These are phyloP conservation scores for Kernera saxatilis DNA, from an alignment of 345 rosid genomes.

Conservation along the genomic window DNA sequence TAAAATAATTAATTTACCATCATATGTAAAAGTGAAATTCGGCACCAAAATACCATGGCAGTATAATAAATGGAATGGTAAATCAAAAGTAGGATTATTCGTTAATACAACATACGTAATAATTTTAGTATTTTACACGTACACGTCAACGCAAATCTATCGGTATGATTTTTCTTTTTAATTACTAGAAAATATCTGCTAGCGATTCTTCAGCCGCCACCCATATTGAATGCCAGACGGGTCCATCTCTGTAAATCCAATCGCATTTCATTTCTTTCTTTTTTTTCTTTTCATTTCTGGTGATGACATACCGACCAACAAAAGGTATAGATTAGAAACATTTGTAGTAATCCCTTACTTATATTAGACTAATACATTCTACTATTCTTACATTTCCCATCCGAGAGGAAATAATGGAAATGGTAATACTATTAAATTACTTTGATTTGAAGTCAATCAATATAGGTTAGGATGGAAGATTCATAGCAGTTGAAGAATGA, in stretches of 20 bases:
- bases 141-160: too few species aligned
- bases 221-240: neutral
- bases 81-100: neutral
- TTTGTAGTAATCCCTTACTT: neutral
- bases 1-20: too few species aligned
- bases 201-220: conserved; percentile 2
- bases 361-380: neutral
- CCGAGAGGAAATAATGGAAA: neutral
- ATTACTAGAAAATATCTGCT: neutral
- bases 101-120: neutral
- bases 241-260: conserved; percentile 4
- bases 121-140: neutral
- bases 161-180: neutral
- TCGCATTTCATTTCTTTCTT: neutral
- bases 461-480: conserved; percentile 17
- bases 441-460: conserved; percentile 29
- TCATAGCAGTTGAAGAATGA: conserved; percentile 18
- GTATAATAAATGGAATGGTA: too few species aligned
- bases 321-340: neutral
- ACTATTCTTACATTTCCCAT: neutral
- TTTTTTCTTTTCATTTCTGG: neutral
- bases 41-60: too few species aligned
- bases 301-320: neutral
- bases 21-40: too few species aligned
- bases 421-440: neutral